phyloP scores from a whole-genome alignment of 2,329 filamentous ascomycete species.

The Torrubiellomyces zombiae region DNA sequence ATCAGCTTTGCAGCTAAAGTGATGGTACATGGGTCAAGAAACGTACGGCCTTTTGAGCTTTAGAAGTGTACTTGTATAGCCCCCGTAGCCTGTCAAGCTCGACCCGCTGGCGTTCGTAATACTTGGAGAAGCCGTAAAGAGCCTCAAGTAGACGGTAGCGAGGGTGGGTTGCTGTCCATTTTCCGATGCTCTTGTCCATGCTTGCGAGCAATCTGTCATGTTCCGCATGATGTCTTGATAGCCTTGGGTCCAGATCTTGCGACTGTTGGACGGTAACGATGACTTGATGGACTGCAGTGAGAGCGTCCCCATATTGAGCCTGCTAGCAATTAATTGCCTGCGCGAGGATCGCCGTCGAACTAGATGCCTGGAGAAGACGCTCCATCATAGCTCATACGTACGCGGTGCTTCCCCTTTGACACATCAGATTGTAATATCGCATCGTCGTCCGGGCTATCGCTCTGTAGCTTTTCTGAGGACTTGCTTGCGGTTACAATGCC shows the following conservation, averaged over 20 bases:
- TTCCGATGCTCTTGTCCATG: constrained; percentile 13
- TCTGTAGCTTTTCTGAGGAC: no score
- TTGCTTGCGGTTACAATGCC: no score
- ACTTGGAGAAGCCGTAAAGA: constrained; percentile 18
- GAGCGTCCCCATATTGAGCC: no score
- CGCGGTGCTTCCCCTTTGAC: no score
- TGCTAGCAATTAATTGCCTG: no score
- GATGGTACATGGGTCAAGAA: not conserved
- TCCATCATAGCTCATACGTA: no score
- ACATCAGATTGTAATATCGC: no score
- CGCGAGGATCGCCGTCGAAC: no score
- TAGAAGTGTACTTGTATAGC: constrained; percentile 19
- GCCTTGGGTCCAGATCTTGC: constrained; percentile 6
- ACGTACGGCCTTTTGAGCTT: constrained; percentile 15
- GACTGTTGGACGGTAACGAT: constrained; percentile 11
- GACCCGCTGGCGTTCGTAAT: constrained; percentile 16
- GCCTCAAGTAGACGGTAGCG: constrained; percentile 23
- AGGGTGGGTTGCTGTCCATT: constrained; percentile 19
- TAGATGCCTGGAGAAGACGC: no score
- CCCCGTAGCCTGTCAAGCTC: constrained; percentile 19
- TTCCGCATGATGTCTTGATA: constrained; percentile 13
- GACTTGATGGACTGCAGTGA: constrained; percentile 13
- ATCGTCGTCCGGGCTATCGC: no score
- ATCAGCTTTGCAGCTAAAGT: no score
- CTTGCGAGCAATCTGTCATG: constrained; percentile 14